Evolutionary conservation across 768 basidiomycete species (phyloP).

Genomic region (Leccinum variicolor): DNA sequence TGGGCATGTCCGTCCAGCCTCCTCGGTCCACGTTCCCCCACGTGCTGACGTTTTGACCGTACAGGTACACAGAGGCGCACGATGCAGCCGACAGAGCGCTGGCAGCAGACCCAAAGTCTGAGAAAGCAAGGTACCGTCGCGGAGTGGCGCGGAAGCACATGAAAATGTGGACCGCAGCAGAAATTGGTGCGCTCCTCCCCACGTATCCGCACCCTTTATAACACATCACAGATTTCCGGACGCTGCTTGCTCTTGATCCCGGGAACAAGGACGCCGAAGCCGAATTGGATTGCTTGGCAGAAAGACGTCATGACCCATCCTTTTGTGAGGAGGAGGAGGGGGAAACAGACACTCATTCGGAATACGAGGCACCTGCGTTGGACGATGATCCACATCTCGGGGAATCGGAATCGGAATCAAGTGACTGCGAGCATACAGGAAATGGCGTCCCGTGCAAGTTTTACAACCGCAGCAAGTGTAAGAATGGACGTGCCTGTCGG

Average conservation of each 20-base stretch:
- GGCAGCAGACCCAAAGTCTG: slow-evolving; percentile 25
- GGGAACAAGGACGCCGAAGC: slow-evolving; percentile 14
- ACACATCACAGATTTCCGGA: slow-evolving; percentile 25
- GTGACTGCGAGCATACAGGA: slow-evolving; percentile 50
- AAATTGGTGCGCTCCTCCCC: slow-evolving; percentile 17
- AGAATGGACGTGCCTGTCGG: slow-evolving; percentile 37
- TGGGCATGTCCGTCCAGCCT: slow-evolving; percentile 31
- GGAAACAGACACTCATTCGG: slow-evolving; percentile 1
- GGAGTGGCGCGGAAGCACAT: slow-evolving; percentile 33
- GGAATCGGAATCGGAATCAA: slow-evolving; percentile 48
- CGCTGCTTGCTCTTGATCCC: slow-evolving; percentile 27
- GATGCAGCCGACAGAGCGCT: slow-evolving; percentile 28
- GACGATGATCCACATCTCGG: slow-evolving; percentile 33
- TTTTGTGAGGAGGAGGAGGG: neutral
- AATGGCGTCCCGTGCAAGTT: slow-evolving; percentile 53
- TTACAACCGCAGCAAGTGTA: slow-evolving; percentile 55
- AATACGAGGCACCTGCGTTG: slow-evolving; percentile 14
- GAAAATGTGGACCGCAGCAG: slow-evolving; percentile 17
- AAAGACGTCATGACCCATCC: neutral
- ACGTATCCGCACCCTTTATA: neutral
- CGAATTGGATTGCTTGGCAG: slow-evolving; percentile 14
- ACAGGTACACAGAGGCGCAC: slow-evolving; percentile 29
- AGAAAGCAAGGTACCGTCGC: slow-evolving; percentile 35
- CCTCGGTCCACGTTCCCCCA: neutral
- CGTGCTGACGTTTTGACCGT: neutral